Conservation (phyloP, 371 early-diverging fungal genomes). For the Basidiobolus meristosporus region DNA sequence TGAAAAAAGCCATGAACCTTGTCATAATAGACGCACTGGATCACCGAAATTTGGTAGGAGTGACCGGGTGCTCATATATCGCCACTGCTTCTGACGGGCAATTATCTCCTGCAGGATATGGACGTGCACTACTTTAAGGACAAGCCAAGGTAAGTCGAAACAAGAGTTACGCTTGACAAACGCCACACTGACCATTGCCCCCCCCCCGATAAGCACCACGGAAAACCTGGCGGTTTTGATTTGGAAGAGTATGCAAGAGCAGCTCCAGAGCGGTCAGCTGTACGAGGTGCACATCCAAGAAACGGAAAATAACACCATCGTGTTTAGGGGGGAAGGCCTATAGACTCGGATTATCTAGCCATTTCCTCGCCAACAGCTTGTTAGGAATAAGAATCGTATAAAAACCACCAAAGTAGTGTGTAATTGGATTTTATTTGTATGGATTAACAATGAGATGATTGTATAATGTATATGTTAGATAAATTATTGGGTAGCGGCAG, state of each 20-base stretch:
- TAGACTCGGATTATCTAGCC: too few species aligned
- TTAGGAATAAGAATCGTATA: too few species aligned
- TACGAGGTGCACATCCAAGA: conserved; percentile 49
- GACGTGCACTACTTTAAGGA: conserved; percentile 55
- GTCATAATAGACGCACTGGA: conserved; percentile 62
- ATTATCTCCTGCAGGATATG: conserved; percentile 25
- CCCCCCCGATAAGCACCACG: conserved; percentile 39
- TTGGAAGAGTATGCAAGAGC: conserved; percentile 38
- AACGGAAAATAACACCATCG: conserved; percentile 17
- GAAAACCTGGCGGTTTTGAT: conserved; percentile 78
- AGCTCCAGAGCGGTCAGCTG: conserved; percentile 18
- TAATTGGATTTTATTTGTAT: too few species aligned
- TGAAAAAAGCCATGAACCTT: conserved; percentile 52
- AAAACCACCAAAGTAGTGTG: too few species aligned
- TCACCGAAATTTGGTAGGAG: conserved; percentile 55
- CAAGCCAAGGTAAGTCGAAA: conserved; percentile 20
- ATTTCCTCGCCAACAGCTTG: too few species aligned
- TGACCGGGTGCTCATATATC: conserved; percentile 1
- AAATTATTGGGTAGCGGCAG: conserved; percentile 16
- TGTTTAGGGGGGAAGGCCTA: too few species aligned
- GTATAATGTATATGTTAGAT: background rate
- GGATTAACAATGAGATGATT: background rate
- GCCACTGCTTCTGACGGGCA: background rate
- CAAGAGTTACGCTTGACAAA: background rate
- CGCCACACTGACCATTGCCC: conserved; percentile 1